Evolutionary conservation across 2,329 filamentous ascomycete species (phyloP).

Genomic region (Cucurbitaria berberidis): DNA sequence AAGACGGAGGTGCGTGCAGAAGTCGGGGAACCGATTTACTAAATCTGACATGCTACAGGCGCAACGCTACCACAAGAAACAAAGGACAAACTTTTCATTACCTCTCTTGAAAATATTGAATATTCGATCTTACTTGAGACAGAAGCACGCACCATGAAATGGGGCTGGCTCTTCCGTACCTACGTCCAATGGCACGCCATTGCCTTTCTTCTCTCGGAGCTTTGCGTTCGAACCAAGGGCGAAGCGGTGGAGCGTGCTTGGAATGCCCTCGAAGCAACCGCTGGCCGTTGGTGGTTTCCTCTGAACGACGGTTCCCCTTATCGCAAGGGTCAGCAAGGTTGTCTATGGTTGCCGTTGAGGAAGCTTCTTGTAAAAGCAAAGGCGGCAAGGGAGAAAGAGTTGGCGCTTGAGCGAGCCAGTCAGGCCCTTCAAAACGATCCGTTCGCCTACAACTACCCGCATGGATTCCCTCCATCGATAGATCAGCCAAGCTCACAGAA

Average conservation of each 20-base stretch:
- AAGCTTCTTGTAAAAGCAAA: slow-evolving; percentile 66
- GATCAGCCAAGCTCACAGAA: slow-evolving; percentile 30
- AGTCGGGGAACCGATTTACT: too few species aligned
- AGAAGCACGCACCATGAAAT: slow-evolving; percentile 66
- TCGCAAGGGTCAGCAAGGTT: slow-evolving; percentile 51
- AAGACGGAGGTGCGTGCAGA: slow-evolving; percentile 53
- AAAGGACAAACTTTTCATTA: slow-evolving; percentile 72
- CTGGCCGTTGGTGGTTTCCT: slow-evolving; percentile 52
- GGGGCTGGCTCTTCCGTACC: slow-evolving; percentile 69
- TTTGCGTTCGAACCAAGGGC: slow-evolving; percentile 63
- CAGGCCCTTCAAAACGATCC: slow-evolving; percentile 32
- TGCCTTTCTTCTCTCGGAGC: slow-evolving; percentile 65
- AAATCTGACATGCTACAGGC: slow-evolving; percentile 23
- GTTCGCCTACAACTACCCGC: slow-evolving; percentile 19
- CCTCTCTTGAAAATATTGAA: slow-evolving; percentile 76
- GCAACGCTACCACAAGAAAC: slow-evolving; percentile 65
- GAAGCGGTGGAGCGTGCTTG: slow-evolving; percentile 66
- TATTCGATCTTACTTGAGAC: slow-evolving; percentile 70
- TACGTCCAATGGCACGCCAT: slow-evolving; percentile 71
- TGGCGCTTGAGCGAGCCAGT: slow-evolving; percentile 48
- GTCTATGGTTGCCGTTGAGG: slow-evolving; percentile 68
- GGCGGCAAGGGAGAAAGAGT: slow-evolving; percentile 59
- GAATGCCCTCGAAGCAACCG: slow-evolving; percentile 60
- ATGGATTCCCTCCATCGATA: slow-evolving; percentile 7
- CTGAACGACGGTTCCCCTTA: slow-evolving; percentile 29